Conservation (phyloP, 2,329 filamentous ascomycete genomes). For the Aspergillus aculeatinus region DNA sequence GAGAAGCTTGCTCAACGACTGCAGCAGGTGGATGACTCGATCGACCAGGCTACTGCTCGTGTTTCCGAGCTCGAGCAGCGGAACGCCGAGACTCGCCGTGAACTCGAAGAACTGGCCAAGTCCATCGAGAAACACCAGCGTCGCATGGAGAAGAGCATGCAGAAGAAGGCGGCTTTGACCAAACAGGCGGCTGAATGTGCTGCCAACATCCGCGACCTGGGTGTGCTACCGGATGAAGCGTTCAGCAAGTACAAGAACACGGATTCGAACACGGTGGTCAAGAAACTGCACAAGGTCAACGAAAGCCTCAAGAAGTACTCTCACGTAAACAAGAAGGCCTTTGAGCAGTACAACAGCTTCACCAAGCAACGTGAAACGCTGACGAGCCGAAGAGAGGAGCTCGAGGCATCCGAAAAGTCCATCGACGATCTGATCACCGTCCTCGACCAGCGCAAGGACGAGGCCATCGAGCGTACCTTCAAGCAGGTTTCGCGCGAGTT, state of each 20-base stretch:
- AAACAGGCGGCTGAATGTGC: conserved; percentile 76
- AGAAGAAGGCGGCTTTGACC: conserved; percentile 77
- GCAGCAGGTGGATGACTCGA: conserved; percentile 69
- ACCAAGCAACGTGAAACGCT: conserved; percentile 87
- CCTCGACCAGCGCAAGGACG: conserved; percentile 92
- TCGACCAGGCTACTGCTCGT: conserved; percentile 59
- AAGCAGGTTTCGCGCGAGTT: conserved; percentile 96
- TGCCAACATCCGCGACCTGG: conserved; percentile 87
- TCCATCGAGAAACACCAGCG: conserved; percentile 84
- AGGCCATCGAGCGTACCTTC: conserved; percentile 97
- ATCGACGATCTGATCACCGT: conserved; percentile 92
- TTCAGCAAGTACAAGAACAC: conserved; percentile 87
- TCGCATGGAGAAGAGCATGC: conserved; percentile 85
- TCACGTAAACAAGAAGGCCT: conserved; percentile 98
- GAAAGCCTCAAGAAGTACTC: conserved; percentile 94
- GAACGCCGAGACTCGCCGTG: conserved; percentile 64
- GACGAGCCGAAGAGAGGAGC: conserved; percentile 77
- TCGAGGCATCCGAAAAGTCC: conserved; percentile 79
- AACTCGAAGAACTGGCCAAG: conserved; percentile 71
- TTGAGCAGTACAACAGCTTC: conserved; percentile 98
- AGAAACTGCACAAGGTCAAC: conserved; percentile 83
- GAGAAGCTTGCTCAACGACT: conserved; percentile 67
- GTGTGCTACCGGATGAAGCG: conserved; percentile 88
- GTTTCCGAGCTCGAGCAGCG: conserved; percentile 60
- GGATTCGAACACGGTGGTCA: conserved; percentile 70